phyloP scores from a whole-genome alignment of 2,329 filamentous ascomycete genomes.

The Pseudogymnoascus sp. region DNA sequence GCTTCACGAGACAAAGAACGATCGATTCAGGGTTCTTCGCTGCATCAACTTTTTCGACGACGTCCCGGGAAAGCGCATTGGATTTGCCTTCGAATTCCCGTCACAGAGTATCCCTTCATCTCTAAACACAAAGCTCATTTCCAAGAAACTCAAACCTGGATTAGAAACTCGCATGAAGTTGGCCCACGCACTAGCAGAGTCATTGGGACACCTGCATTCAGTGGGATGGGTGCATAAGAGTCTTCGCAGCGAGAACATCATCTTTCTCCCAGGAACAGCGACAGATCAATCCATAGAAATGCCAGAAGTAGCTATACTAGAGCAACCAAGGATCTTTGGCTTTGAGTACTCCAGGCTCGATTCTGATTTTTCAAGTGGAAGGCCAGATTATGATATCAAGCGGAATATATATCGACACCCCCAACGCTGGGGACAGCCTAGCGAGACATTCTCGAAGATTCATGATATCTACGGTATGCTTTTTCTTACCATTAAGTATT shows the following conservation, averaged over 20 bases:
- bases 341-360: constrained; percentile 12
- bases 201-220: neutral
- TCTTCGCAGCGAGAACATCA: constrained; percentile 12
- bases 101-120: neutral
- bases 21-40: neutral
- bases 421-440: constrained; percentile 34
- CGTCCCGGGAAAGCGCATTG: neutral
- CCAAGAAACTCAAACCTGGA: neutral
- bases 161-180: neutral
- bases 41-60: constrained; percentile 1
- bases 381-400: neutral
- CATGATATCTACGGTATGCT: constrained; percentile 44
- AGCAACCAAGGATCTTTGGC: constrained; percentile 9
- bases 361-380: constrained; percentile 8
- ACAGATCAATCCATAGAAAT: neutral
- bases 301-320: neutral
- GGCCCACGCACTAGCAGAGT: neutral
- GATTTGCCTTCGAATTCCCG: neutral
- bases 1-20: neutral
- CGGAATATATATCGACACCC: constrained; percentile 44
- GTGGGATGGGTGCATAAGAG: constrained; percentile 11
- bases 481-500: neutral
- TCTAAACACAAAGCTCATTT: neutral
- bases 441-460: constrained; percentile 39
- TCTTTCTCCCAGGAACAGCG: constrained; percentile 8